Percentiles rank a stretch among this genome's conserved stretches.
Conservation (phyloP, 2,329 filamentous ascomycete species). For the Arachnopeziza araneosa region DNA sequence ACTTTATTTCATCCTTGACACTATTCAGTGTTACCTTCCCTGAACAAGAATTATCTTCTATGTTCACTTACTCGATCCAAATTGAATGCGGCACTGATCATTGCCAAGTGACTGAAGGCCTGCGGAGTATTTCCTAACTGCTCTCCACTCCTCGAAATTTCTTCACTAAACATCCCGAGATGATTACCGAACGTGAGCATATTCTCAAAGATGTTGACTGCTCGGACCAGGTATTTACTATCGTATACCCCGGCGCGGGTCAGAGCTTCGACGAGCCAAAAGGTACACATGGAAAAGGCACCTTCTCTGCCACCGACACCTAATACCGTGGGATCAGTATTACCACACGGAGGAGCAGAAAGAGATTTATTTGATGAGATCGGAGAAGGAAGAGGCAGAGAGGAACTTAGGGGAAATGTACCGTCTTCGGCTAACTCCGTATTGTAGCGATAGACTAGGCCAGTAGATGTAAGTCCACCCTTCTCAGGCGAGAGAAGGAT, state of each 20-base stretch:
- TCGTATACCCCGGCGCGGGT: slow-evolving; percentile 63
- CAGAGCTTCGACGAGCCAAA: slow-evolving; percentile 76
- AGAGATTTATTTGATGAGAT: neutral
- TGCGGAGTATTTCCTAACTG: slow-evolving; percentile 77
- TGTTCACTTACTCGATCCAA: slow-evolving; percentile 47
- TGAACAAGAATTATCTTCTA: neutral
- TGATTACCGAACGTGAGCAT: slow-evolving; percentile 74
- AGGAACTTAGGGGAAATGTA: slow-evolving; percentile 28
- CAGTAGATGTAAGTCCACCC: slow-evolving; percentile 68
- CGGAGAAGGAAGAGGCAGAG: neutral
- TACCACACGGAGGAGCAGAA: neutral
- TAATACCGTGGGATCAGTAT: slow-evolving; percentile 26
- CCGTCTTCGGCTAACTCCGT: slow-evolving; percentile 64
- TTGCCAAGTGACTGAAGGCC: slow-evolving; percentile 70
- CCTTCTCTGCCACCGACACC: slow-evolving; percentile 70
- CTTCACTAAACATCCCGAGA: slow-evolving; percentile 72
- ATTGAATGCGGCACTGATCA: slow-evolving; percentile 75
- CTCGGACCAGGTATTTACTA: slow-evolving; percentile 53
- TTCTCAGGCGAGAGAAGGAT: slow-evolving; percentile 69
- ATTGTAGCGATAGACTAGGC: slow-evolving; percentile 71
- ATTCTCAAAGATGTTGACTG: slow-evolving; percentile 70
- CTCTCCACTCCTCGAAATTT: slow-evolving; percentile 69
- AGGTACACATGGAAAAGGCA: slow-evolving; percentile 76
- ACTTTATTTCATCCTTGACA: no score
- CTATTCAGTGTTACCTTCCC: neutral